Evolutionary conservation across 2,329 filamentous ascomycete genomes (phyloP).

Genomic region (Chrysoporthe deuterocubensis): DNA sequence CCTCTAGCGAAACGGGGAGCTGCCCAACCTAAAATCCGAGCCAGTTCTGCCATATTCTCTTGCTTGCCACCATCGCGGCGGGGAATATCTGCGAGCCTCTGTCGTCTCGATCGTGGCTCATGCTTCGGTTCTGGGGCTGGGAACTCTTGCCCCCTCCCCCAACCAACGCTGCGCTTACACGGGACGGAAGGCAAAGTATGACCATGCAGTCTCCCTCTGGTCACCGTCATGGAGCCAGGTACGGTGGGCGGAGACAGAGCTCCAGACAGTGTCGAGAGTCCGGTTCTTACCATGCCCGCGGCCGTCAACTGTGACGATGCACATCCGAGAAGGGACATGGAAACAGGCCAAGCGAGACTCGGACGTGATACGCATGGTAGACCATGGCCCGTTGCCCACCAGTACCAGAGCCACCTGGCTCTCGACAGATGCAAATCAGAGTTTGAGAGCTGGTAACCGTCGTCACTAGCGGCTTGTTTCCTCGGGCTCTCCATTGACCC

Average conservation of each 20-base stretch:
- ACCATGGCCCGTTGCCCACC: slow-evolving; percentile 4
- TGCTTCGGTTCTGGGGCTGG: background rate
- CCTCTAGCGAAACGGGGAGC: no score
- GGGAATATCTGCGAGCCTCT: no score
- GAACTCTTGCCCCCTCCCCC: background rate
- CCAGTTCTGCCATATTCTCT: no score
- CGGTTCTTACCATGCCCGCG: slow-evolving; percentile 6
- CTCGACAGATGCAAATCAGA: background rate
- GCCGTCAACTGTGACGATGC: background rate
- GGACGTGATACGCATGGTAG: background rate
- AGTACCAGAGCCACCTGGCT: background rate
- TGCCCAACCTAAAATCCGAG: no score
- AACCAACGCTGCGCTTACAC: background rate
- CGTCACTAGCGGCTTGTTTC: background rate
- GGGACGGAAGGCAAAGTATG: background rate
- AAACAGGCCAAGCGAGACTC: background rate
- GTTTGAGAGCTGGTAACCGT: background rate
- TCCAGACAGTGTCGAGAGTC: background rate
- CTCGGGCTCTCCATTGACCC: background rate
- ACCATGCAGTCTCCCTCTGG: slow-evolving; percentile 11
- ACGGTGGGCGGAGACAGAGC: background rate
- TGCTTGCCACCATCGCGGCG: no score
- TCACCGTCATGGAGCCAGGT: background rate
- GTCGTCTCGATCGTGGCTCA: background rate
- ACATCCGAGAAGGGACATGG: background rate